phyloP scores from a whole-genome alignment of 2,329 filamentous ascomycete species.

The Phoma herbarum region DNA sequence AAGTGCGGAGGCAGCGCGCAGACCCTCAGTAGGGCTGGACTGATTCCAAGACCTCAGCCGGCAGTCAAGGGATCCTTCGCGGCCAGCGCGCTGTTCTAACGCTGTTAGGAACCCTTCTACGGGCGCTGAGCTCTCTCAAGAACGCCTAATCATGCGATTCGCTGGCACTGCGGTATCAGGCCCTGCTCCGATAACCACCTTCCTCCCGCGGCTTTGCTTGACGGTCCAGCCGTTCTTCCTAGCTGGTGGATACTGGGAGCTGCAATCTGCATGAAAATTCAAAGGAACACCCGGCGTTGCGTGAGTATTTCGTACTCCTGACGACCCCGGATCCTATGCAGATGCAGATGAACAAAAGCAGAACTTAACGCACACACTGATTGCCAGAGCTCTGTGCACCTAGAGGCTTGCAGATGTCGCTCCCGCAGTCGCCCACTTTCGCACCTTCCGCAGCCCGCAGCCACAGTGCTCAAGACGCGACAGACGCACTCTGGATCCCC shows the following conservation, averaged over 20 bases:
- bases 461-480: background rate
- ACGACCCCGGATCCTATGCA: background rate
- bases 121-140: constrained; percentile 8
- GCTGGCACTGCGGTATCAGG: constrained; percentile 4
- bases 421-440: constrained; percentile 4
- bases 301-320: background rate
- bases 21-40: constrained; percentile 12
- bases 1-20: constrained; percentile 5
- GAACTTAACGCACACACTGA: background rate
- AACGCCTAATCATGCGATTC: constrained; percentile 12
- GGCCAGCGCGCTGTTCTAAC: constrained; percentile 27
- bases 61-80: constrained; percentile 15
- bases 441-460: constrained; percentile 4
- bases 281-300: background rate
- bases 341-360: background rate
- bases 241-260: background rate
- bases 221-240: constrained; percentile 3
- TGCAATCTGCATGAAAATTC: background rate
- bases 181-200: constrained; percentile 10
- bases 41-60: constrained; percentile 11
- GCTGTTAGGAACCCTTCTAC: constrained; percentile 24
- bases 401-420: constrained; percentile 6
- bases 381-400: constrained; percentile 8
- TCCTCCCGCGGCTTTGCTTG: constrained; percentile 17
- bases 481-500: background rate